These are phyloP conservation scores for Polytrichum formosum DNA, from an alignment of 225 moss, liverwort and hornwort genomes.

Conservation along the genomic window DNA sequence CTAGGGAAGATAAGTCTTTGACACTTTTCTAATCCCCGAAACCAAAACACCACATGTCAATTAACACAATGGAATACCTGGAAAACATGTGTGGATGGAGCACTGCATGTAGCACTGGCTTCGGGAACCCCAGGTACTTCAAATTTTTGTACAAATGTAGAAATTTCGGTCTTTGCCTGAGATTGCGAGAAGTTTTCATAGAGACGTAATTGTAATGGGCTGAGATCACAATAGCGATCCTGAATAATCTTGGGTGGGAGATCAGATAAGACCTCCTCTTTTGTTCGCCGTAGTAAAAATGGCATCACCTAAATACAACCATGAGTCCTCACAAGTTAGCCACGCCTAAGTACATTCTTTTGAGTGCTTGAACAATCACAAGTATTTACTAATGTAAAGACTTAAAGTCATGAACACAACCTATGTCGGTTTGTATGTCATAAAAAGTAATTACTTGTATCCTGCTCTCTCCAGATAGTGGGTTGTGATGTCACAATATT, in stretches of 20 bases:
- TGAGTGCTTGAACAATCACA: too few relatives aligned
- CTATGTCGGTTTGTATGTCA: too few relatives aligned
- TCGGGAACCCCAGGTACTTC: conserved; percentile 58
- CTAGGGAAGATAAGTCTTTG: conserved; percentile 6
- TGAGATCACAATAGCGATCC: conserved; percentile 91
- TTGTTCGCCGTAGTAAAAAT: conserved; percentile 81
- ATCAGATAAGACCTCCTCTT: conserved; percentile 90
- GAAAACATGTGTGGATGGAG: conserved; percentile 86
- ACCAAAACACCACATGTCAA: not conserved
- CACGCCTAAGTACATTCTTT: too few relatives aligned
- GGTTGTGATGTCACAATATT: too few relatives aligned
- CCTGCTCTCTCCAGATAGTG: too few relatives aligned
- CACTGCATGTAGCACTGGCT: conserved; percentile 23
- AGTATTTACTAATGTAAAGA: too few relatives aligned
- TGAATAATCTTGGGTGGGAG: conserved; percentile 95
- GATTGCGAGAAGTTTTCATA: conserved; percentile 93
- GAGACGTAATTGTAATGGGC: conserved; percentile 79
- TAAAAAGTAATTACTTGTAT: too few relatives aligned
- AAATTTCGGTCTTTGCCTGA: conserved; percentile 82
- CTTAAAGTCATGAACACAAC: too few relatives aligned
- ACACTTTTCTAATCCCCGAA: conserved; percentile 5
- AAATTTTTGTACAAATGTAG: conserved; percentile 62
- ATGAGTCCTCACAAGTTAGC: not conserved
- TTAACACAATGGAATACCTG: conserved; percentile 50
- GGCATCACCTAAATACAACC: conserved; percentile 72